A percentile compares a stretch with the other conserved stretches of the same genome.
Conservation (phyloP, 2,329 filamentous ascomycete species). For the Phialophora chinensis region DNA sequence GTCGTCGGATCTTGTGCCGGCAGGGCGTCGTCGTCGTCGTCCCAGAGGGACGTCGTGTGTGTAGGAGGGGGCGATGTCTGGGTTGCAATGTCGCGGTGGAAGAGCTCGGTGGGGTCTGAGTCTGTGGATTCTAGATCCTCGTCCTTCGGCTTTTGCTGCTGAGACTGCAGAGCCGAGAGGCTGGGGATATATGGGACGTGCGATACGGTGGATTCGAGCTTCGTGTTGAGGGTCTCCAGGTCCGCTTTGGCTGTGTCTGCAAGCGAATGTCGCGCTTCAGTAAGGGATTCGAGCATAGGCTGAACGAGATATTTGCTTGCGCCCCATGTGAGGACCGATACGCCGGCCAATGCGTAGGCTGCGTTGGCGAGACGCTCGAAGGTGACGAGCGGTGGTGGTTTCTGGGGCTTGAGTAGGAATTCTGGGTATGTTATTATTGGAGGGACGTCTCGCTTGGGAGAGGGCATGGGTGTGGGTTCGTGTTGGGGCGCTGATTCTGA, state of each 20-base stretch:
- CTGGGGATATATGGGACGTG: conserved; percentile 52
- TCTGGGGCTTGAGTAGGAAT: conserved; percentile 64
- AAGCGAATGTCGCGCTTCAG: conserved; percentile 63
- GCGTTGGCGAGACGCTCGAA: conserved; percentile 62
- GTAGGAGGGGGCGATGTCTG: conserved; percentile 61
- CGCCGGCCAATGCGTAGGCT: conserved; percentile 61
- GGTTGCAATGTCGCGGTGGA: conserved; percentile 67
- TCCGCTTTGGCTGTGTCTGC: conserved; percentile 58
- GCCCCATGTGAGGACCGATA: conserved; percentile 63
- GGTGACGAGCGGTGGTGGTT: conserved; percentile 66
- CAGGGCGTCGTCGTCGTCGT: conserved; percentile 17
- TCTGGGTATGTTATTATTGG: conserved; percentile 72
- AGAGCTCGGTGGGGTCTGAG: conserved; percentile 68
- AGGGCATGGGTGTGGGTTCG: conserved; percentile 32
- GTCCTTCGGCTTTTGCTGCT: conserved; percentile 41
- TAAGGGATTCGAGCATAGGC: conserved; percentile 47
- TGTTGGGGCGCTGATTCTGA: conserved; percentile 15
- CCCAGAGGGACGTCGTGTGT: conserved; percentile 44
- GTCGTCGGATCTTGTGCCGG: conserved; percentile 29
- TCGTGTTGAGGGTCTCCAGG: conserved; percentile 62
- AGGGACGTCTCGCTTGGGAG: conserved; percentile 53
- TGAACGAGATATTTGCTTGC: conserved; percentile 35
- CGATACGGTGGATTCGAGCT: conserved; percentile 59
- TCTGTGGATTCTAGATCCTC: conserved; percentile 57
- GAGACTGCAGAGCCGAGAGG: conserved; percentile 19